These are phyloP conservation scores for Picea glauca DNA, from an alignment of 75 land plant genomes.

Conservation along the genomic window DNA sequence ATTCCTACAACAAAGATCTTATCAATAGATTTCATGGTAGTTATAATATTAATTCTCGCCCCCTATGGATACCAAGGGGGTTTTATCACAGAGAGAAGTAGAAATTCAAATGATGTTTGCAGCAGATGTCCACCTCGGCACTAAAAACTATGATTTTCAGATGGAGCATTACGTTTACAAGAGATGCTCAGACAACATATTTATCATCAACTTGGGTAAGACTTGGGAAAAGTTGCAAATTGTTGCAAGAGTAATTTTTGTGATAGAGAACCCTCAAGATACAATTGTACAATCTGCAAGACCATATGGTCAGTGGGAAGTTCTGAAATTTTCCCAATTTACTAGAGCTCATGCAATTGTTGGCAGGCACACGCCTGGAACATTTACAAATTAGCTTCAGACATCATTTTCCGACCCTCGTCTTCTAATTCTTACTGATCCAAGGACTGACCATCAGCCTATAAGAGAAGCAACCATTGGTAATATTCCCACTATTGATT, in stretches of 20 bases:
- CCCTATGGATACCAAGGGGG: too few species aligned
- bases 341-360: conserved; percentile 78
- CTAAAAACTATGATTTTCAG: too few species aligned
- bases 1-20: too few species aligned
- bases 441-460: conserved; percentile 82
- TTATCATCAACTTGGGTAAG: conserved; percentile 74
- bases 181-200: too few species aligned
- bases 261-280: conserved; percentile 82
- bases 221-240: conserved; percentile 77
- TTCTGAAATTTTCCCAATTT: conserved; percentile 79
- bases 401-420: conserved; percentile 76
- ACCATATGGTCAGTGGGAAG: conserved; percentile 82
- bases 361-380: conserved; percentile 82
- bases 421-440: conserved; percentile 76
- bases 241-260: conserved; percentile 77
- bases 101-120: too few species aligned
- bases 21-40: too few species aligned
- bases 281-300: conserved; percentile 86
- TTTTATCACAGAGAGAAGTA: too few species aligned
- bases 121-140: too few species aligned
- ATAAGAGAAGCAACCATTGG: conserved; percentile 75
- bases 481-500: conserved; percentile 82
- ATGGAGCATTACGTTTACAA: too few species aligned
- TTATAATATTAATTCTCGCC: too few species aligned
- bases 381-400: conserved; percentile 83